Evolutionary conservation across 208 protist genomes (phyloP).

Genomic region (Trichomonas tenax): DNA sequence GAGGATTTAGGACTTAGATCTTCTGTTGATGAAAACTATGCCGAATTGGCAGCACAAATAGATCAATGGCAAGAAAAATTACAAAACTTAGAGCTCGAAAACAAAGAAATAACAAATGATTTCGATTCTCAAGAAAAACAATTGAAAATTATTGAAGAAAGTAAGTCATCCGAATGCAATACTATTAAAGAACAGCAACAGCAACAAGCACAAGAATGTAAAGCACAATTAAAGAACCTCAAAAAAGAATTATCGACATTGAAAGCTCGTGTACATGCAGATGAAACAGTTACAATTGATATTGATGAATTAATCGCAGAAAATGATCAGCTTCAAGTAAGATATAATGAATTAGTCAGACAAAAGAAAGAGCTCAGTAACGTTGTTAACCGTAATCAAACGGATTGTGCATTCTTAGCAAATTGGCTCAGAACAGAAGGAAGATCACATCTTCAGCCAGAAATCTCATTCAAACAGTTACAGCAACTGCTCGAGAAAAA

Average conservation of each 20-base stretch:
- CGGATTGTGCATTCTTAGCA: background rate
- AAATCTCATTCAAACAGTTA: background rate
- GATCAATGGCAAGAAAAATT: background rate
- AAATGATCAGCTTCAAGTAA: background rate
- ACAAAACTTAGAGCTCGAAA: background rate
- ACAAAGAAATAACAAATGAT: background rate
- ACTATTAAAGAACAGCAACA: background rate
- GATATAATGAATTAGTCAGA: background rate
- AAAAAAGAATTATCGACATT: background rate
- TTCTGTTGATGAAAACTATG: background rate
- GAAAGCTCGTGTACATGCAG: background rate
- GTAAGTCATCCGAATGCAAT: background rate
- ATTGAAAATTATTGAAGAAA: background rate
- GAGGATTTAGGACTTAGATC: background rate
- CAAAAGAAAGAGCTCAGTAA: background rate
- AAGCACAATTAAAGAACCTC: background rate
- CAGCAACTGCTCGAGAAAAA: background rate
- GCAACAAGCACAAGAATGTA: background rate
- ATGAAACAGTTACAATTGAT: conserved; percentile 14
- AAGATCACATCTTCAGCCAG: background rate
- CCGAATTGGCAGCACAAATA: background rate
- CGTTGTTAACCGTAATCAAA: background rate
- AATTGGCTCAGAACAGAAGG: background rate
- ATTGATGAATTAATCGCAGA: background rate
- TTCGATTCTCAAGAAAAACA: background rate